Evolutionary conservation across 2,329 filamentous ascomycete genomes (phyloP).

Genomic region (Rasamsonia emersonii): DNA sequence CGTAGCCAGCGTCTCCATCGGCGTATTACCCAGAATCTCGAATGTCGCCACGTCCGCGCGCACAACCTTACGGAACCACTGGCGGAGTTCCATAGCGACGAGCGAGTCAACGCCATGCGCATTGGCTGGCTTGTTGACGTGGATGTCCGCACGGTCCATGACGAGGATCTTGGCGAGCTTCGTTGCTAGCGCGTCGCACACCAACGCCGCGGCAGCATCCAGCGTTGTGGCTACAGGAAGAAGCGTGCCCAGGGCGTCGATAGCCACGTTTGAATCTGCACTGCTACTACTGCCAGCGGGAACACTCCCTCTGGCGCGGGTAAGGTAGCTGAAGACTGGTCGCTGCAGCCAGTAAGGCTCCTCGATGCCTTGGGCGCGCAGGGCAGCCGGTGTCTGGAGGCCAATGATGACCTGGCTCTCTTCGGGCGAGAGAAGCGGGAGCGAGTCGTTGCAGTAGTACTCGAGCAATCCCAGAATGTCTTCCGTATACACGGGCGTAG

Average conservation of each 20-base stretch:
- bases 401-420: slow-evolving; percentile 1
- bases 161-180: slow-evolving; percentile 7
- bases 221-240: too few species aligned
- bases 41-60: slow-evolving; percentile 26
- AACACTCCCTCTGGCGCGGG: too few species aligned
- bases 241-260: too few species aligned
- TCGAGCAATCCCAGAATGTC: slow-evolving; percentile 2
- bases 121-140: slow-evolving; percentile 18
- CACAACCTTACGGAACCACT: slow-evolving; percentile 28
- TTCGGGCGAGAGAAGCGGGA: not conserved
- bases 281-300: too few species aligned
- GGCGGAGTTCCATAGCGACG: slow-evolving; percentile 37
- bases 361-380: too few species aligned
- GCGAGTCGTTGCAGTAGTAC: not conserved
- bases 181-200: too few species aligned
- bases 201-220: too few species aligned
- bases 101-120: slow-evolving; percentile 34
- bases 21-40: slow-evolving; percentile 37
- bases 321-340: too few species aligned
- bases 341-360: too few species aligned
- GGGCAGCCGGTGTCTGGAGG: too few species aligned
- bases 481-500: not conserved
- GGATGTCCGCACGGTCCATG: slow-evolving; percentile 12
- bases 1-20: too few species aligned
- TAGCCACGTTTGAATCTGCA: too few species aligned